Conservation (phyloP, 257 asterid species). For the Solanum gandarillasii region DNA sequence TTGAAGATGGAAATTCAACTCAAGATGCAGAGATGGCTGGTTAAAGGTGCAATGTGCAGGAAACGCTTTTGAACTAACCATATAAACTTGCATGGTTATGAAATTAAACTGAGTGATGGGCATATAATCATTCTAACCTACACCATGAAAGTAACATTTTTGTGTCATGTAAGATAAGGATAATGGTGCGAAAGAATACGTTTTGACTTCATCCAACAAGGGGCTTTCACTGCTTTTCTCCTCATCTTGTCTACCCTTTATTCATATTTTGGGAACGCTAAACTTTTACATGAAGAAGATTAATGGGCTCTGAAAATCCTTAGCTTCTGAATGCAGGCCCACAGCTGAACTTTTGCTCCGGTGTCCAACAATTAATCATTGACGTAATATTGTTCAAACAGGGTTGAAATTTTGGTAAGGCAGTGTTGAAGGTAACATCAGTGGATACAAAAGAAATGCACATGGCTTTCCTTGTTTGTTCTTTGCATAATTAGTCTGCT, state of each 20-base stretch:
- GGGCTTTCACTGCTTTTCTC: neutral
- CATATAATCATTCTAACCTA: neutral
- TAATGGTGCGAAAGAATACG: neutral
- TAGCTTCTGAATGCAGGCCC: neutral
- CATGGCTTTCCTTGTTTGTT: neutral
- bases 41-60: slow-evolving; percentile 9
- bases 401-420: neutral
- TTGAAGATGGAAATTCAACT: slow-evolving; percentile 19
- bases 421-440: neutral
- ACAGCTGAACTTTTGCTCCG: neutral
- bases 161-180: neutral
- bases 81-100: neutral
- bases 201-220: neutral
- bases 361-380: neutral
- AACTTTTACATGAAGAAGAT: neutral
- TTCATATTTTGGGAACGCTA: neutral
- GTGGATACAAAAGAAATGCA: neutral
- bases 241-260: neutral
- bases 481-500: neutral
- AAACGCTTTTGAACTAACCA: neutral
- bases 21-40: slow-evolving; percentile 62
- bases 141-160: neutral
- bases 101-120: neutral
- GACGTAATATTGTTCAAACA: neutral
- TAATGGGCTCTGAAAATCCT: neutral